Evolutionary conservation across 108 stramenopile genomes (phyloP), one percentile per base, ranked within the genome.

Genomic region (Cyclotella sp.): DNA sequence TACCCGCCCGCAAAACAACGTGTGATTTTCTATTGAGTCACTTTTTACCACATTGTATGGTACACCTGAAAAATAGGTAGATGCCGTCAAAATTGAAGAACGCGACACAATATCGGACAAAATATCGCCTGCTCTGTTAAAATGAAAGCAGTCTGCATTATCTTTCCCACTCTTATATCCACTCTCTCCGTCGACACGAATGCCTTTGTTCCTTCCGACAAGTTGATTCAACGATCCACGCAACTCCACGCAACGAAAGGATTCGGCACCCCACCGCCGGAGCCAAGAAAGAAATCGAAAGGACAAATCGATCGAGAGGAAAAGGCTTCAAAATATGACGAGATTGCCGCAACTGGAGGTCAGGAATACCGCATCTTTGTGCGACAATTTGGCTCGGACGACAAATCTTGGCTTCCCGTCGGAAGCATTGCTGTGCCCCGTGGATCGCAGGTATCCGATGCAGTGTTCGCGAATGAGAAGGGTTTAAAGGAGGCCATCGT

Each of bases 321-420:
- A 29, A 82, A 90, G 68, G 28, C 83, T 19, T 75, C 65, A 41
- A 87, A 91, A 49, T 95, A 93, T 72, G 95, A 95, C 68, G 89
- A 95, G 67, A 84, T 95, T 63, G 82, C 95, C 15, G 64, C 71
- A 18, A 71, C 85, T 13, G 92, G 91, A n/a, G 95, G 95, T 45
- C 95, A 95, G 69, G 92, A 95, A 83, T 95, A 93, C 74, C 61
- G 75, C 27, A 79, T 95, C 42, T 95, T 87, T 62, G 92, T 95
- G 9, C 87, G 95, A n/a, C 86, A 93, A 68, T 95, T 95, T 73
- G 95, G 95, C 16, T 79, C 87, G 4, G 87, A 86, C 59, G 95
- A 93, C 57, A 49, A 85, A 39, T 86, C 85, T 1, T 95, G 95
- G 95, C 75, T 93, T 61, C 95, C 95, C 16, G 88, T 84, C 28